Conservation (phyloP, 306 rosid species). For the Quercus alba region DNA sequence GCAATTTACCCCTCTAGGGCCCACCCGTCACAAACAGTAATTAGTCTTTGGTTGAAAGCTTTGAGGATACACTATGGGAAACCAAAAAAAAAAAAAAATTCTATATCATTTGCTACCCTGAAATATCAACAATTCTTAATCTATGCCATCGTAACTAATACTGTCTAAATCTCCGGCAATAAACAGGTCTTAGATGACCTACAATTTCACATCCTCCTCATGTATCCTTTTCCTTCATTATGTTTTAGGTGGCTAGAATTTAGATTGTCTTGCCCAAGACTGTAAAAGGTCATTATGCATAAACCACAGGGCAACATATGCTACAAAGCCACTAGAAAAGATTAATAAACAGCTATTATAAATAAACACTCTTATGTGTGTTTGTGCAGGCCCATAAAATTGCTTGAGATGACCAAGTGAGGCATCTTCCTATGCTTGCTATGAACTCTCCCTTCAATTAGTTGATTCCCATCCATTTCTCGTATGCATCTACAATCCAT, state of each 20-base stretch:
- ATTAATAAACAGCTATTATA: neutral
- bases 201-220: neutral
- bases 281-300: neutral
- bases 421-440: neutral
- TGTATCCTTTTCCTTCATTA: neutral
- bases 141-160: conserved; percentile 39
- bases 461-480: neutral
- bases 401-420: neutral
- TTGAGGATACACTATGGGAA: too few relatives aligned
- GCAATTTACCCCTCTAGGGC: too few relatives aligned
- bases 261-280: neutral
- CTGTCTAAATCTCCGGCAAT: conserved; percentile 2
- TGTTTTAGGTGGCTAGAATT: neutral
- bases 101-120: neutral
- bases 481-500: neutral
- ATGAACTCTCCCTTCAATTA: neutral
- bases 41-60: too few relatives aligned
- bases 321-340: neutral
- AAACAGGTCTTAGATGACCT: neutral
- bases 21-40: too few relatives aligned
- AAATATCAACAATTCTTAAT: neutral
- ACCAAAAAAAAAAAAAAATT: neutral
- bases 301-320: neutral
- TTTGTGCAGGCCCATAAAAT: neutral
- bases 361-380: neutral